Evolutionary conservation across 2,329 filamentous ascomycete genomes (phyloP).

Genomic region (Xylaria sp.): DNA sequence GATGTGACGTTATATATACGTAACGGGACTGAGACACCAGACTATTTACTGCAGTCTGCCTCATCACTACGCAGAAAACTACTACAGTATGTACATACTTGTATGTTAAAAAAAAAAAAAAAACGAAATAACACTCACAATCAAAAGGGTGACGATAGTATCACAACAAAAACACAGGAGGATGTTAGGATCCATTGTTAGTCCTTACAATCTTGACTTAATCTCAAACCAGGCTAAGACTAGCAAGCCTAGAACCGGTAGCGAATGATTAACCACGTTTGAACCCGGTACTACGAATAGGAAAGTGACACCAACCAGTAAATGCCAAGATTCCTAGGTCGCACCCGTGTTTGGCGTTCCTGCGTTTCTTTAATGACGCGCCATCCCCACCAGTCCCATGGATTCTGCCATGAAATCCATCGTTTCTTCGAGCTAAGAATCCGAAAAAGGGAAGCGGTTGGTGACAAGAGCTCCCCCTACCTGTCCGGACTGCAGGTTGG

Average conservation of each 20-base stretch:
- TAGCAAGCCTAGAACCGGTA: neutral
- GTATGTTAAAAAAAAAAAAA: neutral
- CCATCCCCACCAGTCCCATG: slow-evolving; percentile 20
- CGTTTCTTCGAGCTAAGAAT: slow-evolving; percentile 19
- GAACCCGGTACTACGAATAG: neutral
- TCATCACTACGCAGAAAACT: neutral
- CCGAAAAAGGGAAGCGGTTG: slow-evolving; percentile 29
- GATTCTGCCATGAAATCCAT: slow-evolving; percentile 13
- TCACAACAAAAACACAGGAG: neutral
- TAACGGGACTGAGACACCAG: neutral
- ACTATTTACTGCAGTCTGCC: neutral
- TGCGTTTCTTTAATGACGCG: slow-evolving; percentile 16
- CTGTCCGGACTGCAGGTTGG: neutral
- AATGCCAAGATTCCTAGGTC: slow-evolving; percentile 11
- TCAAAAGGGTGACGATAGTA: neutral
- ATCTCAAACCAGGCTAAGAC: neutral
- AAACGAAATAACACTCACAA: too few species aligned
- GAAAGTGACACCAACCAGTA: slow-evolving; percentile 12
- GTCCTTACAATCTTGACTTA: neutral
- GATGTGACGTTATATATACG: neutral
- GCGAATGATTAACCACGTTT: slow-evolving; percentile 3
- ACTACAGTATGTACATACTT: neutral
- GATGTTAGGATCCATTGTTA: neutral
- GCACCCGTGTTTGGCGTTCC: slow-evolving; percentile 7
- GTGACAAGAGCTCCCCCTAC: neutral